These are phyloP conservation scores for Emydomyces testavorans DNA, from an alignment of 2,329 filamentous ascomycete species.

Conservation along the genomic window DNA sequence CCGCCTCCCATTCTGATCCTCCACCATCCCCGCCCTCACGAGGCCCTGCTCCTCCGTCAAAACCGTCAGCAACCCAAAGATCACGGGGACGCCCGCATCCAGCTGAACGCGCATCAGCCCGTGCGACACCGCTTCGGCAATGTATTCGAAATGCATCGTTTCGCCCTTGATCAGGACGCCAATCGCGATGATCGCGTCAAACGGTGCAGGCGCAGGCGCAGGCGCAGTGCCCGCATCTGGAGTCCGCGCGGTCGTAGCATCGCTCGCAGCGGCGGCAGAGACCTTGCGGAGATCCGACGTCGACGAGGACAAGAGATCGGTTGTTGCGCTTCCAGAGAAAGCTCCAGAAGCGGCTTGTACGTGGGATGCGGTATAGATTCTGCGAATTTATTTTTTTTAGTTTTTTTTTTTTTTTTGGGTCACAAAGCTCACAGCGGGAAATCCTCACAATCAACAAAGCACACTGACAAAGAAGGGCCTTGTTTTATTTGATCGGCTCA, in stretches of 20 bases:
- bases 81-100: constrained; percentile 75
- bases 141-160: constrained; percentile 99
- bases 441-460: no score
- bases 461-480: no score
- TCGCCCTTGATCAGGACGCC: constrained; percentile 96
- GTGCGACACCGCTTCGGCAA: constrained; percentile 78
- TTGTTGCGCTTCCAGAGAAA: constrained; percentile 40
- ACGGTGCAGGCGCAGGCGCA: constrained; percentile 41
- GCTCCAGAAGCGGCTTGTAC: constrained; percentile 50
- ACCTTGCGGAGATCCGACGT: constrained; percentile 52
- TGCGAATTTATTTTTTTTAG: constrained; percentile 27
- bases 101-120: constrained; percentile 91
- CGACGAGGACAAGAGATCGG: constrained; percentile 50
- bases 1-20: constrained; percentile 28
- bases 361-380: constrained; percentile 74
- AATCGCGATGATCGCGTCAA: constrained; percentile 90
- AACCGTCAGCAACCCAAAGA: constrained; percentile 86
- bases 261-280: constrained; percentile 26
- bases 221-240: constrained; percentile 15
- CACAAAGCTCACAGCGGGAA: no score
- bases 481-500: no score
- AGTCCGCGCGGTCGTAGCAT: constrained; percentile 12
- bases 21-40: constrained; percentile 65
- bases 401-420: no score
- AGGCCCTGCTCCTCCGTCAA: constrained; percentile 78